These are phyloP conservation scores for Exophiala lecanii-corni DNA, from an alignment of 2,329 filamentous ascomycete species.

Conservation along the genomic window DNA sequence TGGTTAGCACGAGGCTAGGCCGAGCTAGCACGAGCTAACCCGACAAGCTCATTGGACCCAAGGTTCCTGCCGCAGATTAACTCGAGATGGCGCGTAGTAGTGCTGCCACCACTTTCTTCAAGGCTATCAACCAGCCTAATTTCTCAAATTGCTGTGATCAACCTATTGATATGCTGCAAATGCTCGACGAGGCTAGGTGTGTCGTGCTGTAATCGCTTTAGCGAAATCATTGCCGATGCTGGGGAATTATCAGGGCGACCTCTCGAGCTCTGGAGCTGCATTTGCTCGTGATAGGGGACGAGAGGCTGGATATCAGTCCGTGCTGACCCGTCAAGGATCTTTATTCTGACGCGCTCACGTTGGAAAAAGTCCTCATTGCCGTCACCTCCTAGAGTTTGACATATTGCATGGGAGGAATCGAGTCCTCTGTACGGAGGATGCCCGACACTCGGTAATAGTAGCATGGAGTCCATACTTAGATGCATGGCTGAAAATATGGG, in stretches of 20 bases:
- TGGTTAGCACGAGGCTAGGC: constrained; percentile 7
- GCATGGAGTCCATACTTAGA: too few relatives aligned
- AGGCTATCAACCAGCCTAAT: neutral
- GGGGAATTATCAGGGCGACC: too few relatives aligned
- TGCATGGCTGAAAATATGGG: too few relatives aligned
- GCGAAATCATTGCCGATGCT: neutral
- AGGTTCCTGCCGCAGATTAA: constrained; percentile 8
- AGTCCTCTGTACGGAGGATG: too few relatives aligned
- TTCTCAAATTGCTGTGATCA: neutral
- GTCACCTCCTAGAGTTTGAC: too few relatives aligned
- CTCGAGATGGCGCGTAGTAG: neutral
- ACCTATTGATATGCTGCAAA: neutral
- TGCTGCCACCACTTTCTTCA: too few relatives aligned
- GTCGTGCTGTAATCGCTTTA: neutral
- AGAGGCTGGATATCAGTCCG: neutral
- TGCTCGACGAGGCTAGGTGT: neutral
- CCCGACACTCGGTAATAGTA: too few relatives aligned
- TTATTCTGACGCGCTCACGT: neutral
- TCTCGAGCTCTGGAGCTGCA: too few relatives aligned
- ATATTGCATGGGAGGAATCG: too few relatives aligned
- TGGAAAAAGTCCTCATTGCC: too few relatives aligned
- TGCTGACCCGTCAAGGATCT: neutral
- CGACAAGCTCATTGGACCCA: constrained; percentile 9
- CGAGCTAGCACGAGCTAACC: neutral
- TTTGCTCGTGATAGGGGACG: neutral